Evolutionary conservation across 352 stramenopile species (phyloP), one percentile per base, ranked within the genome.

Genomic region (Globisporangium sylvaticum): DNA sequence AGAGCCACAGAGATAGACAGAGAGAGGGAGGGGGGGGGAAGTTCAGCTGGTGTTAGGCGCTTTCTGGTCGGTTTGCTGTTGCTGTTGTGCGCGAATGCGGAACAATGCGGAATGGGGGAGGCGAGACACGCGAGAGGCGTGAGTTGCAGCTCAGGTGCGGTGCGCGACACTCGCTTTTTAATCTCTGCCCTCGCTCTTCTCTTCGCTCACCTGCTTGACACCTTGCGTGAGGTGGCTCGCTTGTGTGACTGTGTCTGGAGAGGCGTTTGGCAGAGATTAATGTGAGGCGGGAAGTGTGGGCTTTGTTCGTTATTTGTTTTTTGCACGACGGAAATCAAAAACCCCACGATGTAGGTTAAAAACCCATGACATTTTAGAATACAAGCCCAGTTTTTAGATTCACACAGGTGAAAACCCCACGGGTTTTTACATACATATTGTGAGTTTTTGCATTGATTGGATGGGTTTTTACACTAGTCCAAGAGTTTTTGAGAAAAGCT

Each of bases 151-250:
- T 50, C 42, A 50, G 31, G 31, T 34, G 31, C 31, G 31, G 42
- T 50, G 42, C 42, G 42, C 42, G 55, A 31, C 55, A 46, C 25
- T 27, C 29, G 24, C 18, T 18, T 60, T 61, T 61, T 61, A 61
- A 61, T 61, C 55, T 24, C 55, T 27, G 50, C 8, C 12, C 34
- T 9, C 15, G 39, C 39, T 46, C 42, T 44, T 14, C 37, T 1
- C 37, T 14, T 18, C 7, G 18, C 42, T 48, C 39, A n/a, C 39
- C 24, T 34, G 12, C n/a, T 25, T 58, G 25, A 58, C 20, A 27
- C 20, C 20, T 46, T 46, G 39, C 10, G 8, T 46, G 39, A n/a
- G 15, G 39, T n/a, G 34, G 34, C 34, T 42, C 34, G 15, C 10
- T 42, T 42, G 34, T 42, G 32, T 39, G 32, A 39, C 34, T 39